Evolutionary conservation across 202 grass and related monocot genomes (phyloP).

Genomic region (Schoenoplectus tabernaemontani): DNA sequence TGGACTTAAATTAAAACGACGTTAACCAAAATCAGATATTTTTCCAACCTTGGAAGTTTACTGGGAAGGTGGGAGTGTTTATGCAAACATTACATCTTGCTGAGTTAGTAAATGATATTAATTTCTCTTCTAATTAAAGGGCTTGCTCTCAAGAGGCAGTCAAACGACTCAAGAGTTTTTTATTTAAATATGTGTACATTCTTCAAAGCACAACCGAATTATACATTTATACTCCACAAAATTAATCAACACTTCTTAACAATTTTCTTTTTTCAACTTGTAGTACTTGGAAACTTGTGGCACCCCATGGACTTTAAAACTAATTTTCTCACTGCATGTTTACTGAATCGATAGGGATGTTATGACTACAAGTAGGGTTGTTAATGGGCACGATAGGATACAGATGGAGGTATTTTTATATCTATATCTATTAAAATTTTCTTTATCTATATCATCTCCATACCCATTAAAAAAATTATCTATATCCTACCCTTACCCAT

Average conservation of each 20-base stretch:
- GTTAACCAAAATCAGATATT: not conserved
- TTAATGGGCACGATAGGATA: too few species aligned
- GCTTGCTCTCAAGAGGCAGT: not conserved
- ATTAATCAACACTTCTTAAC: not conserved
- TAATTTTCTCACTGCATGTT: not conserved
- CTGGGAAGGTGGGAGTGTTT: not conserved
- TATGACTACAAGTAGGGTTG: not conserved
- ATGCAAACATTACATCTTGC: constrained; percentile 16
- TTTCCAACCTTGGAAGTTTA: not conserved
- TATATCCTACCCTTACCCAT: too few species aligned
- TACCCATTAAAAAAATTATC: too few species aligned
- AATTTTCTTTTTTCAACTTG: not conserved
- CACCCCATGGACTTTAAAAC: not conserved
- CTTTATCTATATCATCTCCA: too few species aligned
- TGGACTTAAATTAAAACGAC: not conserved
- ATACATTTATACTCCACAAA: not conserved
- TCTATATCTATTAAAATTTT: too few species aligned
- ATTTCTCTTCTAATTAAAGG: not conserved
- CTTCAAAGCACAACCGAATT: not conserved
- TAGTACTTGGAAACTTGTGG: not conserved
- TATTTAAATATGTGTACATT: not conserved
- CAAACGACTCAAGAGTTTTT: not conserved
- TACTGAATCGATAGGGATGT: not conserved
- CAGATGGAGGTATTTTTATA: too few species aligned
- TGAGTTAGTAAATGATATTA: not conserved